phyloP scores from a whole-genome alignment of 768 basidiomycete genomes.

The Calocera viscosa region DNA sequence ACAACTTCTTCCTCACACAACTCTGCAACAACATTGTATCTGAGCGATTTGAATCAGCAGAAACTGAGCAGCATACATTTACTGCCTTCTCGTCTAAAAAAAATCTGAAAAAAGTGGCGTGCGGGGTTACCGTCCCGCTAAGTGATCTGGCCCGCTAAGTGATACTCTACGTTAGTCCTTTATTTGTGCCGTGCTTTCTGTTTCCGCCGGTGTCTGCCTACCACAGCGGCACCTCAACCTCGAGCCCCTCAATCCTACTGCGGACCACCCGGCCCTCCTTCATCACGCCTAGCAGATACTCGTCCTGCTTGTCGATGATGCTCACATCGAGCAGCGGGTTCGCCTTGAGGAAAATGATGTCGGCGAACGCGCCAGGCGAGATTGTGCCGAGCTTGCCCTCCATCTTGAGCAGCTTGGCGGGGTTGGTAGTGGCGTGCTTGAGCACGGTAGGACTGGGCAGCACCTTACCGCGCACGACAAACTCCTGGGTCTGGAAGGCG shows the following conservation, averaged over 20 bases:
- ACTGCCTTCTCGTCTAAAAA: too few species aligned
- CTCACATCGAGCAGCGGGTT: conserved; percentile 36
- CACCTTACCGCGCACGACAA: conserved; percentile 30
- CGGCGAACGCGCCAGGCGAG: conserved; percentile 29
- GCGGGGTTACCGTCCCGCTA: too few species aligned
- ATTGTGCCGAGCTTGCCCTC: conserved; percentile 30
- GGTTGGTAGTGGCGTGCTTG: conserved; percentile 35
- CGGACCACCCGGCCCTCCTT: conserved; percentile 28
- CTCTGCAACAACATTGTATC: too few species aligned
- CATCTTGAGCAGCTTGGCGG: conserved; percentile 31
- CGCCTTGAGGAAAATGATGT: conserved; percentile 31
- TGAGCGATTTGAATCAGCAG: too few species aligned
- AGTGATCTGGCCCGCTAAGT: too few species aligned
- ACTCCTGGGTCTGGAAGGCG: conserved; percentile 48
- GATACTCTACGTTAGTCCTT: too few species aligned
- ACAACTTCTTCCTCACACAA: too few species aligned
- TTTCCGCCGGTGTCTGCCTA: background rate
- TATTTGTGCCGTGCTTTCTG: background rate
- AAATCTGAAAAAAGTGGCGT: too few species aligned
- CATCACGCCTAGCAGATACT: conserved; percentile 29
- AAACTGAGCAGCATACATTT: too few species aligned
- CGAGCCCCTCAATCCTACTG: conserved; percentile 20
- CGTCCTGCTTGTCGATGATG: conserved; percentile 33
- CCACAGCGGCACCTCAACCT: conserved; percentile 12
- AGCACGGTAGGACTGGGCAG: conserved; percentile 28